A percentile compares a stretch with the other conserved stretches of the same genome.
Conservation (phyloP, 768 basidiomycete genomes). For the Rhodotorula babjevae region DNA sequence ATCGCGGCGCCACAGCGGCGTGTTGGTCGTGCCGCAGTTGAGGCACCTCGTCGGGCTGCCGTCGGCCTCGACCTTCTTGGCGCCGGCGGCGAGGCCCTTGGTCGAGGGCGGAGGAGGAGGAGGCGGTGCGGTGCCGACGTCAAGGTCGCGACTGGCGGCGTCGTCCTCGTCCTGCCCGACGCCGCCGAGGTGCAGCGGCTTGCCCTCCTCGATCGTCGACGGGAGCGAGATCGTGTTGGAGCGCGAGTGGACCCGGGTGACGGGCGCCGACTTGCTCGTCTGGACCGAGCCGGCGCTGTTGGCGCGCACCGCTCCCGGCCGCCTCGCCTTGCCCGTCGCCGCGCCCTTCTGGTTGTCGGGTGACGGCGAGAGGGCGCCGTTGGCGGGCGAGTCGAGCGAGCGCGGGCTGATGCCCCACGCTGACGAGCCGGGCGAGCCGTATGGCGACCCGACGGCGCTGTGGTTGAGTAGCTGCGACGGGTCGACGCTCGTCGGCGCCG, state of each 20-base stretch:
- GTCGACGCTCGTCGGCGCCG: constrained; percentile 32
- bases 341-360: not conserved
- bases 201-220: constrained; percentile 26
- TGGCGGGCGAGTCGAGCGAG: constrained; percentile 18
- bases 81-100: no score
- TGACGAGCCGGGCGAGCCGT: constrained; percentile 15
- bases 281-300: not conserved
- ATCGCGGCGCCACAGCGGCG: constrained; percentile 44
- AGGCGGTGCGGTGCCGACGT: no score
- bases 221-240: constrained; percentile 36
- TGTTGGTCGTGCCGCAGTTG: constrained; percentile 44
- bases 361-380: not conserved
- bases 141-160: not conserved
- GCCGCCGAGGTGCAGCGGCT: constrained; percentile 10
- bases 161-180: not conserved
- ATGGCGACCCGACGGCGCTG: not conserved
- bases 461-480: constrained; percentile 23
- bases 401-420: constrained; percentile 18
- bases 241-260: constrained; percentile 11
- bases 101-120: not conserved
- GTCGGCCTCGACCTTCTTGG: constrained; percentile 13
- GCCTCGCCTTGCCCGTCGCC: not conserved
- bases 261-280: constrained; percentile 12
- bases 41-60: constrained; percentile 31
- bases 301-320: not conserved